phyloP scores from a whole-genome alignment of 2,329 filamentous ascomycete genomes.

The Colletotrichum sp. region DNA sequence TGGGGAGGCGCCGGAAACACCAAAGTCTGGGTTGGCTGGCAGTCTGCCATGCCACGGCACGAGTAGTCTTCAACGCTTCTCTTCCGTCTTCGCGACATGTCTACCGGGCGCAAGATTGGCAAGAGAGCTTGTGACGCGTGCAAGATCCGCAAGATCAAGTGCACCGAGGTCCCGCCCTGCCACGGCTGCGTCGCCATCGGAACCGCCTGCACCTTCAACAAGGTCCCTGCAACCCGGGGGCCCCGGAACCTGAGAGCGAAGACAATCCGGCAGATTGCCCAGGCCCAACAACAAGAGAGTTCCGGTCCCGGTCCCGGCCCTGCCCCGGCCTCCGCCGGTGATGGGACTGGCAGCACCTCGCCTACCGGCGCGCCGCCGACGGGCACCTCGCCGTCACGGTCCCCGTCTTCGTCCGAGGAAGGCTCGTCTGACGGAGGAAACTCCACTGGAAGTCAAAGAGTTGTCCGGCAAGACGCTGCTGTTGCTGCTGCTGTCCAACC shows the following conservation, averaged over 20 bases:
- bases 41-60: constrained; percentile 8
- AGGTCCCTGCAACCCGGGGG: constrained; percentile 46
- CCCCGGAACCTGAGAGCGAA: constrained; percentile 50
- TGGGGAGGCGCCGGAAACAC: background rate
- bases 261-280: constrained; percentile 46
- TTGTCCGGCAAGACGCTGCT: background rate
- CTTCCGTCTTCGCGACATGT: constrained; percentile 20
- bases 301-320: background rate
- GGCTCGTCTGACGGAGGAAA: background rate
- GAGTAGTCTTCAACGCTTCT: constrained; percentile 1
- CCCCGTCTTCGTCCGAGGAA: constrained; percentile 7
- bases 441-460: background rate
- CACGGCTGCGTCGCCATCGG: constrained; percentile 46
- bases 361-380: background rate
- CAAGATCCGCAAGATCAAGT: constrained; percentile 58
- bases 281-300: constrained; percentile 31
- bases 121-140: constrained; percentile 56
- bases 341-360: background rate
- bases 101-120: constrained; percentile 32
- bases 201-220: constrained; percentile 56
- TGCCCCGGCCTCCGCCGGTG: background rate
- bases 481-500: background rate
- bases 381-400: background rate
- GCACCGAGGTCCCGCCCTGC: constrained; percentile 52
- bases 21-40: background rate